phyloP scores from a whole-genome alignment of 2,329 filamentous ascomycete species.

The Aureobasidium sp. region DNA sequence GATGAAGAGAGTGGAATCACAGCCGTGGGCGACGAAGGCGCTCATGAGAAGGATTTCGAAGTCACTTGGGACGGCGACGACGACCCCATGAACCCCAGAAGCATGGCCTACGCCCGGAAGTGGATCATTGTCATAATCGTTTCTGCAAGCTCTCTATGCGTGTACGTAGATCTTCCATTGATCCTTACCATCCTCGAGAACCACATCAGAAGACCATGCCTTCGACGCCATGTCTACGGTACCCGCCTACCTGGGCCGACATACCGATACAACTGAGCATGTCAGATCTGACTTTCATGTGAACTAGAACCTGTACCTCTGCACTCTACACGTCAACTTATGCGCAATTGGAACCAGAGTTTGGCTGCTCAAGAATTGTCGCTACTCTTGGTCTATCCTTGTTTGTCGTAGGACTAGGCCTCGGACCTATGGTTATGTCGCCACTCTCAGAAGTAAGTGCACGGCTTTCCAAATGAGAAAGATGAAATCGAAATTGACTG shows the following conservation, averaged over 20 bases:
- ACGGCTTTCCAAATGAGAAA: neutral
- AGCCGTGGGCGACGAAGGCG: neutral
- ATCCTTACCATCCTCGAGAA: neutral
- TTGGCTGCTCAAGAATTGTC: conserved; percentile 61
- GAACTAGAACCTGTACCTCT: conserved; percentile 58
- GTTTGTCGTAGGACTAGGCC: conserved; percentile 69
- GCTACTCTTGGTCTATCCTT: conserved; percentile 74
- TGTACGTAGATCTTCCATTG: conserved; percentile 31
- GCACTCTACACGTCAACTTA: conserved; percentile 89
- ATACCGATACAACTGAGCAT: neutral
- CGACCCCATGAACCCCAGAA: conserved; percentile 69
- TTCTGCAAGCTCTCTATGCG: conserved; percentile 68
- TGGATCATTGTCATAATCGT: conserved; percentile 75
- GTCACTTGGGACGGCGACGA: conserved; percentile 68
- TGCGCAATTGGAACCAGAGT: conserved; percentile 65
- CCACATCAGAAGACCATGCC: neutral
- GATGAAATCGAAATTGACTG: neutral
- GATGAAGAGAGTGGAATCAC: conserved; percentile 13
- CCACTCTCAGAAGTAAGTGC: conserved; percentile 43
- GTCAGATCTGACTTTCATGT: neutral
- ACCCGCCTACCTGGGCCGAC: neutral
- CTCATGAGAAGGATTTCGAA: conserved; percentile 46
- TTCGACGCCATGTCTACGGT: neutral
- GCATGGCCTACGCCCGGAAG: conserved; percentile 55
- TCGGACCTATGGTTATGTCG: conserved; percentile 50